These are phyloP conservation scores for Piper betle DNA, from an alignment of 164 flowering plant species.

Conservation along the genomic window DNA sequence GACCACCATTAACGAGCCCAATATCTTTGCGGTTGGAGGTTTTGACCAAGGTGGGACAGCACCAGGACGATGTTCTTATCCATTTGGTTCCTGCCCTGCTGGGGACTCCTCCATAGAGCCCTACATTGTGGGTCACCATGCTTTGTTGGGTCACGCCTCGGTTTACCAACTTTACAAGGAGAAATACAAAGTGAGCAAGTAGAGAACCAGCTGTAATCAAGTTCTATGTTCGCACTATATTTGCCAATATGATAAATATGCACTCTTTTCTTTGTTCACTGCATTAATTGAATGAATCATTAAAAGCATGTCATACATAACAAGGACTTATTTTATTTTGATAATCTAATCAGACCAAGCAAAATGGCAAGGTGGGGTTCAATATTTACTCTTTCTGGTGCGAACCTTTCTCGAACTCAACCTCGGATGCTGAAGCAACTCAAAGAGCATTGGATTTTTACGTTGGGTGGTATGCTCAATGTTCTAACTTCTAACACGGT, in stretches of 20 bases:
- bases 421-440: slow-evolving; percentile 28
- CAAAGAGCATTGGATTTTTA: slow-evolving; percentile 34
- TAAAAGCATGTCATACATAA: not conserved
- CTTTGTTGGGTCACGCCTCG: slow-evolving; percentile 40
- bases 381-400: slow-evolving; percentile 16
- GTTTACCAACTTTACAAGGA: slow-evolving; percentile 23
- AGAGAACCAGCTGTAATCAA: not conserved
- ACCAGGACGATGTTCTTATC: slow-evolving; percentile 32
- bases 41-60: slow-evolving; percentile 24
- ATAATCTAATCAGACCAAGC: slow-evolving; percentile 22
- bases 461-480: slow-evolving; percentile 28
- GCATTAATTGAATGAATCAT: not conserved
- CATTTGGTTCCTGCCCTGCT: slow-evolving; percentile 20
- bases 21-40: slow-evolving; percentile 16
- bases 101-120: slow-evolving; percentile 50
- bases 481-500: not conserved
- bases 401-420: slow-evolving; percentile 23
- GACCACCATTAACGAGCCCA: slow-evolving; percentile 43
- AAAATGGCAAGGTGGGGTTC: slow-evolving; percentile 36
- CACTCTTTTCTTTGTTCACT: too few species aligned
- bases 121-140: slow-evolving; percentile 28
- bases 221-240: too few species aligned
- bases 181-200: slow-evolving; percentile 24
- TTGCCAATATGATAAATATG: too few species aligned
- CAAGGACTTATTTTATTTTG: not conserved